Percentiles rank a stretch among this genome's conserved stretches.
Evolutionary conservation across 352 stramenopile species (phyloP).

Genomic region (Globisporangium lucens): DNA sequence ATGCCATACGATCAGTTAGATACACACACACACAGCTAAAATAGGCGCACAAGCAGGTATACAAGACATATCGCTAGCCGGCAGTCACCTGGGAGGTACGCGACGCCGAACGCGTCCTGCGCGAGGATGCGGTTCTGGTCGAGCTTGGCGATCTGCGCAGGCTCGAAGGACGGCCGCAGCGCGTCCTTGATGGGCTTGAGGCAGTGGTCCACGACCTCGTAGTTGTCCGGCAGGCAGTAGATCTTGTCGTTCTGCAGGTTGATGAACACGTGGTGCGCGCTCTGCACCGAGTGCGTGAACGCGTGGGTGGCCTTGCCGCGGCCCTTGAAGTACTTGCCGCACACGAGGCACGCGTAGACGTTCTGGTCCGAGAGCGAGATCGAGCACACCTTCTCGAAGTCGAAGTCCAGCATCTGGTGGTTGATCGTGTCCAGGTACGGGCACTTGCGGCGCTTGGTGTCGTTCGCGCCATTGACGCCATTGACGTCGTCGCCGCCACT

Average conservation of each 20-base stretch:
- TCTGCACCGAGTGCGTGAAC: constrained; percentile 97
- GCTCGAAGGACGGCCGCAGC: constrained; percentile 90
- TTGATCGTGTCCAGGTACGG: constrained; percentile 99
- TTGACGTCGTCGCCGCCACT: constrained; percentile 12
- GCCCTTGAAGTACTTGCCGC: constrained; percentile 98
- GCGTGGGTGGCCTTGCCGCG: constrained; percentile 90
- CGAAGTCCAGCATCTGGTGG: constrained; percentile 97
- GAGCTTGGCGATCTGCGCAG: constrained; percentile 76
- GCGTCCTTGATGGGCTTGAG: constrained; percentile 94
- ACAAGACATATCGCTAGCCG: background rate
- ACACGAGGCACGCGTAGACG: constrained; percentile 99
- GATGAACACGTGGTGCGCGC: constrained; percentile 97
- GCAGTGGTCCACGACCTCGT: constrained; percentile 96
- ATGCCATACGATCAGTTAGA: background rate
- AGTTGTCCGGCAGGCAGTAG: constrained; percentile 98
- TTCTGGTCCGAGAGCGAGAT: constrained; percentile 96
- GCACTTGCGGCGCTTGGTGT: constrained; percentile 88
- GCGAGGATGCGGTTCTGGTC: constrained; percentile 91
- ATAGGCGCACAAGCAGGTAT: background rate
- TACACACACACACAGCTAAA: background rate
- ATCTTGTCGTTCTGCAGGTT: constrained; percentile 94
- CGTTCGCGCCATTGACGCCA: background rate
- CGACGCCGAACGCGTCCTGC: constrained; percentile 94
- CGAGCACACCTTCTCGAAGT: constrained; percentile 98
- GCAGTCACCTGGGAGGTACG: constrained; percentile 89